Evolutionary conservation across 2,329 filamentous ascomycete genomes (phyloP), one percentile per base, ranked within the genome.

Genomic region (Venturia asperata): DNA sequence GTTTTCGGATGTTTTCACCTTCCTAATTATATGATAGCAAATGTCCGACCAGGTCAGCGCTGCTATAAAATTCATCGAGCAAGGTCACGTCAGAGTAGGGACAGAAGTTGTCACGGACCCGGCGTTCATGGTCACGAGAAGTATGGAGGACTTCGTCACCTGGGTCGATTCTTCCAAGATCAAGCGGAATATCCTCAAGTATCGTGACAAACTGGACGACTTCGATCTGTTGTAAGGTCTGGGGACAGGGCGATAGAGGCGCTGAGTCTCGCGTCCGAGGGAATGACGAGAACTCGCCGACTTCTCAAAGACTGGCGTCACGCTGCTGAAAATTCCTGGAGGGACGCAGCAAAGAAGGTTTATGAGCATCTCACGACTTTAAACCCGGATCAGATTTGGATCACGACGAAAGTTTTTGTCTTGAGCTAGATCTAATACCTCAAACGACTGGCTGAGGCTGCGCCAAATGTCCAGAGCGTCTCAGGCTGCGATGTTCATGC

Each of bases 151-250:
- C 78, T 96, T 95, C 75, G 89, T 97, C 21, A 97, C 93, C 0
- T 97, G 93, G 93, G 88, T 93, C 11, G 90, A 95, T 72, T 91
- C 91, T 67, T 95, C 91, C 77, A 97, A 97, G 89, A 92, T 97
- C 76, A 96, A 96, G 88, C 85, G 89, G 74, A 94, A 92, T 74
- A 96, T 97, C 69, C 87, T 96, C 85, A 91, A 90, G 78, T 97
- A 97, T 75, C 86, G 91, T 71, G 92, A 97, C 77, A 91, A 96
- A 81, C 78, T 97, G 77, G 93, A 97, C 78, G 93, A 97, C 78
- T 97, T 96, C 73, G 93, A 97, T 79, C 79, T 97, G 74, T 79
- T 96, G 71, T 94, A 58, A 15, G 19, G 3, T 17, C 5, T 27
- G 7, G 13, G 37, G 43, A 19, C 5, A 9, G 13, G 39, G 17